Evolutionary conservation across 2,329 filamentous ascomycete species (phyloP), one percentile per base, ranked within the genome.

Genomic region (Iodosphaeria phyllophila): DNA sequence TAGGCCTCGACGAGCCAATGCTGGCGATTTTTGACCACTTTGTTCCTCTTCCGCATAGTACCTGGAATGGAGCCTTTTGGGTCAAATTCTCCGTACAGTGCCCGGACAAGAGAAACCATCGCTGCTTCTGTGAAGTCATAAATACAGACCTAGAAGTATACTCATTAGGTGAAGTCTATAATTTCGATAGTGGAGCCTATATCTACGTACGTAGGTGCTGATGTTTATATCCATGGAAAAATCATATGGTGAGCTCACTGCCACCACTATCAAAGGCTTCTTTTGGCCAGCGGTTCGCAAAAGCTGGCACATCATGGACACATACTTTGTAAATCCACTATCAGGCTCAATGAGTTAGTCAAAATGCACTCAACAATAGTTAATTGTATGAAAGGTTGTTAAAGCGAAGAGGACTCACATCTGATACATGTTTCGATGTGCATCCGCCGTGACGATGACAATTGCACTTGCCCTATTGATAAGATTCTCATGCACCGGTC

Each of bases 91-190:
- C 84, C 84, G 37, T 86, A 86, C 0, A 93, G 53, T 1, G 80
- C 76, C 30, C 80, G 73, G 11, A 91, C 80, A 4, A 92, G 55
- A 1, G 83, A 79, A 31, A 76, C 73, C 53, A 93, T 68, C 11
- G 86, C 83, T 6, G 78, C 86, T 39, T 93, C 86, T 1, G 86
- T 93, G 41, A 92, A 93, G 51, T 93, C 84, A 46, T 91, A 93
- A 0, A 84, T 92, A 54, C 86, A 93, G 20, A 95, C 64, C n/a
- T n/a, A n/a, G n/a, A n/a, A n/a, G n/a, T n/a, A n/a, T n/a, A n/a
- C n/a, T n/a, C n/a, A n/a, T n/a, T n/a, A n/a, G n/a, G n/a, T n/a
- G n/a, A n/a, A n/a, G n/a, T n/a, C n/a, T n/a, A n/a, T n/a, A n/a
- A n/a, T n/a, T n/a, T n/a, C n/a, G n/a, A n/a, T n/a, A n/a, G n/a